Evolutionary conservation across 345 rosid genomes (phyloP), one percentile per base, ranked within the genome.

Genomic region (Barbarea vulgaris): DNA sequence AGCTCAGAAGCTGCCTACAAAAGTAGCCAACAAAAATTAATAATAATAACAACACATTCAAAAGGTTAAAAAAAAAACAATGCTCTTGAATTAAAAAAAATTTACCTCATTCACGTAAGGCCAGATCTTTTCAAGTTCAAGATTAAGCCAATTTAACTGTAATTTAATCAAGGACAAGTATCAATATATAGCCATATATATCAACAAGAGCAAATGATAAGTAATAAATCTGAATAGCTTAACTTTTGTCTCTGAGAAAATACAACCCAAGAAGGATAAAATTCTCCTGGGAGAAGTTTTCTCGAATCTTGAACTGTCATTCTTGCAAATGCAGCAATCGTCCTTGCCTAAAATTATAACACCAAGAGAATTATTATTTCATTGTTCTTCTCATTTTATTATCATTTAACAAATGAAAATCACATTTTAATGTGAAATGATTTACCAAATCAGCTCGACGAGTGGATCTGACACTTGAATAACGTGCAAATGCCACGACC

Each of bases 61-160:
- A 24, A 54, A 33, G 1, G 9, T 5, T 30, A 66, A 3, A 28
- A 46, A 66, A 1, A 30, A 75, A 30, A 9, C 25, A 17, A 37
- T 58, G 17, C 44, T 19, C 1, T 58, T 25, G 2, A 14, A n/a
- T n/a, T 3, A 2, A 41, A 44, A 37, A 2, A 41, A 44, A 37
- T n/a, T 77, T 81, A 89, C 96, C 88, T 82, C 86, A 56, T 90
- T n/a, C 33, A 94, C 89, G 37, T 54, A 90, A n/a, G 96, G 98
- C 98, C 98, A 94, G 64, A 94, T 87, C 84, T 91, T 90, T 69
- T 85, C 85, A 70, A 94, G 93, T 4, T 87, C 92, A 28, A 70
- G 73, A 75, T 94, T 94, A 33, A 91, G 92, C 98, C 98, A 94
- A 51, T 69, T 76, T 74, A 94, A 88, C 98, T 93, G 95, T 52